Percentiles rank a stretch among this genome's conserved stretches.
Evolutionary conservation across 495 filamentous ascomycete genomes (phyloP).

Genomic region (Tuber borchii): DNA sequence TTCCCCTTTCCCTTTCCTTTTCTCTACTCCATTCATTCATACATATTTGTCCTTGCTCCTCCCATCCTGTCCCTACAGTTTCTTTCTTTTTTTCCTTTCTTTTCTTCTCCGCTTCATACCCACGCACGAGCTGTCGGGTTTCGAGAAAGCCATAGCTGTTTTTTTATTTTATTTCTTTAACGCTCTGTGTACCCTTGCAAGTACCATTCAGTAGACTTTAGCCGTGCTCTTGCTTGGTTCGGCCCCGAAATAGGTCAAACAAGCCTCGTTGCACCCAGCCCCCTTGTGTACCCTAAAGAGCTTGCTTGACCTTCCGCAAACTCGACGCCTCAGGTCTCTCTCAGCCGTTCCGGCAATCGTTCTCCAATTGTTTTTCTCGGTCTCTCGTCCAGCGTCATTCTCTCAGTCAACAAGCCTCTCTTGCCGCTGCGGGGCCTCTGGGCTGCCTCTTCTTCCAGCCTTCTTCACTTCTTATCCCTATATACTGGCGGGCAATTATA

Average conservation of each 20-base stretch:
- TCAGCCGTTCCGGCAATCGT: background rate
- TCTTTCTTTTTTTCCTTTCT: background rate
- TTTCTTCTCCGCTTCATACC: background rate
- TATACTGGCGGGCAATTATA: slow-evolving; percentile 4
- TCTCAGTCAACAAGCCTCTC: background rate
- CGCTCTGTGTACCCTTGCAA: background rate
- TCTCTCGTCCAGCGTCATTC: background rate
- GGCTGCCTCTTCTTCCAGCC: background rate
- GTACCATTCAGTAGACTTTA: background rate
- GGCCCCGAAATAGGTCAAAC: background rate
- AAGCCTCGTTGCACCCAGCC: background rate
- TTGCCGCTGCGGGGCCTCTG: background rate
- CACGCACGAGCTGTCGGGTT: background rate
- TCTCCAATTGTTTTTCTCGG: background rate
- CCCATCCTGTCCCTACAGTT: background rate
- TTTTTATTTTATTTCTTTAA: background rate
- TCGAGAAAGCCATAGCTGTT: background rate
- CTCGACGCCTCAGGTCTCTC: background rate
- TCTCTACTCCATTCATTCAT: background rate
- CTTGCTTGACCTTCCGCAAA: background rate
- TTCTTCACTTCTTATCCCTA: slow-evolving; percentile 3
- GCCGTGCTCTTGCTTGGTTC: background rate
- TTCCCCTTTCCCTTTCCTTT: background rate
- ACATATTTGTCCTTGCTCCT: background rate
- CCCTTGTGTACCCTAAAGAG: background rate